Base-by-base conservation (phyloP, 768 basidiomycete genomes). In the Mycena pura region DNA sequence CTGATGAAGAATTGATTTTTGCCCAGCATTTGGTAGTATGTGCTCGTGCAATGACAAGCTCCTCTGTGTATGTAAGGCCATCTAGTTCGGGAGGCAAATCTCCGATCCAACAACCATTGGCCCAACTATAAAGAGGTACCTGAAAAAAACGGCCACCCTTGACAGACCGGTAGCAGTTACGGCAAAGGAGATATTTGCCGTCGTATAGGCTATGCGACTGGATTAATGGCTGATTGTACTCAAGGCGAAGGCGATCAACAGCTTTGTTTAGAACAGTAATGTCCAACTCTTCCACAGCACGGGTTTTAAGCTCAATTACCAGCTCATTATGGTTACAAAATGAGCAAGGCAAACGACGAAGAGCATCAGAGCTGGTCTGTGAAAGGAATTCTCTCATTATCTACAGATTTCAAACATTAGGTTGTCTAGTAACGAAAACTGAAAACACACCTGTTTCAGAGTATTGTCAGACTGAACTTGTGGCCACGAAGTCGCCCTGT, bases 61-160 rank as follows among this genome's bases (percentile, higher is more conserved):
- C 66, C 39, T 68, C 60, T 3, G 46, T 29, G 36, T 51, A 68
- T n/a, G 66, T 44, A 9, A 68, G 44, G 2, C 41, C 21, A 1
- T n/a, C 3, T 13, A 68, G 43, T 24, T 61, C 55, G 11, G 47
- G 11, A 2, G 68, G 69, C 10, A 62, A 19, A 1, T 47, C 36
- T 1, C 69, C 69, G 19, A 68, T 59, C 69, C 69, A 70, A 19
- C 63, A 67, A 13, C 67, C 65, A 47, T 69, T 68, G 5, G 67
- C 68, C 58, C 57, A 69, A 25, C 66, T 64, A 29, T 50, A 44
- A 4, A 63, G 11, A 3, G 68, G 66, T 17, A 65, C 32, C n/a
- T 36, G 21, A 14, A 46, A 17, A 38, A 69, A 69, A 31, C 22
- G 49, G 4, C 29, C 6, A 2, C n/a, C 8, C 10, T 40, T 55